phyloP scores from a whole-genome alignment of 495 filamentous ascomycete species.

The Hypomontagnella monticulosa region DNA sequence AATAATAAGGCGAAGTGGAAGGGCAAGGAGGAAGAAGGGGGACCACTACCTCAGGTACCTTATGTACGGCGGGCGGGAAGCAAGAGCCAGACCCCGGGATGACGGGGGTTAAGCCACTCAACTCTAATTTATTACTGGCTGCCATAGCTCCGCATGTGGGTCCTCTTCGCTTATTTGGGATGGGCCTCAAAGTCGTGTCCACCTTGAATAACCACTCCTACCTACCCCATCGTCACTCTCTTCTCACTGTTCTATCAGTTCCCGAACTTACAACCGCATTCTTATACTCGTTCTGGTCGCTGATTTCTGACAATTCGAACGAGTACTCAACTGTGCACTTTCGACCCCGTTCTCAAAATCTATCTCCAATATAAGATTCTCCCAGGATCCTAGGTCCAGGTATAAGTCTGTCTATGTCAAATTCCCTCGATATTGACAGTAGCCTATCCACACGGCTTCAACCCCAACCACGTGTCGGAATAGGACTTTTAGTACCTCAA shows the following conservation, averaged over 20 bases:
- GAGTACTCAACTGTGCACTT: constrained; percentile 27
- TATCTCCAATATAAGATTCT: constrained; percentile 13
- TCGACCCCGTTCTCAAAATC: not conserved
- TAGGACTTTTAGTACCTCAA: constrained; percentile 6
- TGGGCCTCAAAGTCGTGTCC: constrained; percentile 48
- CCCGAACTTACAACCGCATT: constrained; percentile 40
- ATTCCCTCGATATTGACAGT: constrained; percentile 43
- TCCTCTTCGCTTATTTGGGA: constrained; percentile 45
- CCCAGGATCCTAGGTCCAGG: constrained; percentile 8
- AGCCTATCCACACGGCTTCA: constrained; percentile 1
- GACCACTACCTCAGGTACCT: constrained; percentile 44
- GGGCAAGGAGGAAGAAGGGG: constrained; percentile 51
- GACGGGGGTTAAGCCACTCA: constrained; percentile 43
- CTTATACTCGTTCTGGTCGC: constrained; percentile 57
- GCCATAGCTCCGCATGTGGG: constrained; percentile 39
- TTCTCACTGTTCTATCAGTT: constrained; percentile 30
- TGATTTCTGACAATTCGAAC: constrained; percentile 36
- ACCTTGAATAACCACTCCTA: constrained; percentile 47
- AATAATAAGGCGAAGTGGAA: constrained; percentile 47
- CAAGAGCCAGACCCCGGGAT: constrained; percentile 45
- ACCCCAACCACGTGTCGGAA: constrained; percentile 26
- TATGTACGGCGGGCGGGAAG: constrained; percentile 41
- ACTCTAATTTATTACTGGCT: constrained; percentile 39
- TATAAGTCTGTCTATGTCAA: constrained; percentile 25
- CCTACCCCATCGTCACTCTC: constrained; percentile 45